Conservation (phyloP, 768 basidiomycete genomes). For the Lactifluus hygrophoroides region DNA sequence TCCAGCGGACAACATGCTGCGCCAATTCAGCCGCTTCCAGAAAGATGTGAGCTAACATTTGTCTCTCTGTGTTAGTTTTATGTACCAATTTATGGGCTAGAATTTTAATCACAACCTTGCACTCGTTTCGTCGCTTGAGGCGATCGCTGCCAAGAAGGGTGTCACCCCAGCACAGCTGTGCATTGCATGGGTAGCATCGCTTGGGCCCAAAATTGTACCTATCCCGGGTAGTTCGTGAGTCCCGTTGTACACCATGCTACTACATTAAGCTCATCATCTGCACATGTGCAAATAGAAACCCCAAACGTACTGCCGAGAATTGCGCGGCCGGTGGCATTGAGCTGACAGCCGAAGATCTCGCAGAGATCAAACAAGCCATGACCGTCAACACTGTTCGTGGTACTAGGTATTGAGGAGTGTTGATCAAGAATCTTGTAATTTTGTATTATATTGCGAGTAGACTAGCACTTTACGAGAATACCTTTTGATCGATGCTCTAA, state of each 20-base stretch:
- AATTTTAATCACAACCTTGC: conserved; percentile 37
- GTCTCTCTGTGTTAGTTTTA: neutral
- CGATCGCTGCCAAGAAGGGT: conserved; percentile 35
- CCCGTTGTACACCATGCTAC: neutral
- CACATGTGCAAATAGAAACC: conserved; percentile 23
- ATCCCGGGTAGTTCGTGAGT: conserved; percentile 39
- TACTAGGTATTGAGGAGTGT: conserved; percentile 9
- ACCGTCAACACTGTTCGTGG: conserved; percentile 7
- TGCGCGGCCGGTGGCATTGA: conserved; percentile 32
- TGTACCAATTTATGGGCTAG: conserved; percentile 13
- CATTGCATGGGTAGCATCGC: conserved; percentile 33
- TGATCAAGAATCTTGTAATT: neutral
- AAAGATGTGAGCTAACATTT: conserved; percentile 25
- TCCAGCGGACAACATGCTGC: conserved; percentile 30
- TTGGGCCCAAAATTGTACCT: conserved; percentile 35
- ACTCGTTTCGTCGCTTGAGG: conserved; percentile 34
- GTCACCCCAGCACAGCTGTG: conserved; percentile 33
- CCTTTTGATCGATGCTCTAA: neutral
- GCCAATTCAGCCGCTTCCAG: conserved; percentile 30
- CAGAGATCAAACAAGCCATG: conserved; percentile 33
- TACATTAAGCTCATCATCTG: neutral
- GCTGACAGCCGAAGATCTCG: conserved; percentile 30
- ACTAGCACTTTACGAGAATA: neutral
- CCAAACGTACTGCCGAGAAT: conserved; percentile 38
- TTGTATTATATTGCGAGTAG: conserved; percentile 1